Evolutionary conservation across 164 flowering plant species (phyloP), one percentile per base, ranked within the genome.

Genomic region (Vitis rotundifolia): DNA sequence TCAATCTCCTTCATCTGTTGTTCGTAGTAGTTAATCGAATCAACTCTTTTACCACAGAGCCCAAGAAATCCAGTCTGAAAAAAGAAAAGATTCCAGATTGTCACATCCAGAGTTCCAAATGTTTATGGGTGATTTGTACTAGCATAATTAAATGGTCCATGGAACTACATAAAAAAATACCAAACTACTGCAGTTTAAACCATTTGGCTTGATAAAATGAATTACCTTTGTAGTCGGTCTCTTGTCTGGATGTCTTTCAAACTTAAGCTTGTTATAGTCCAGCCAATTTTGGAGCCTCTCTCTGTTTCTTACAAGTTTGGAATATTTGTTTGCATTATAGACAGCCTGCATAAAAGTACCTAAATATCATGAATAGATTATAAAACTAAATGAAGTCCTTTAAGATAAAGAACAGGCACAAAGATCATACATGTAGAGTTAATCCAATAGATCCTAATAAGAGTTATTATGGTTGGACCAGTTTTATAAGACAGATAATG

Each of bases 291-390:
- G 97, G 44, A 89, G 82, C 75, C 86, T 85, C 11, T 90, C 79
- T 80, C 90, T 87, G 78, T 76, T 76, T 62, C 81, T 82, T 63
- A 83, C 90, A 72, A 93, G 85, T 79, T 78, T 85, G 48, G 93
- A 91, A 74, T 83, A 89, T 77, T 91, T 91, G 79, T 93, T 95
- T 72, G 96, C 98, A 88, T 95, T 78, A 71, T 94, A 94, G 19
- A 92, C 94, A 51, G 86, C 92, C 99, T 95, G 86, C 29, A 50
- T 9, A 22, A 51, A 22, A 55, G 56, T 37, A 54, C 1, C 13
- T 9, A 51, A 19, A 15, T 48, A 58, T 47, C 15, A 60, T 64
- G 53, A 59, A 10, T 18, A 61, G 28, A 37, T 28, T 15, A 51
- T 19, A 68, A 59, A 55, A 28, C 31, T 11, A 57, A 62, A 9